Base-by-base conservation (phyloP, 257 asterid genomes). In the Solanum sejunctum region DNA sequence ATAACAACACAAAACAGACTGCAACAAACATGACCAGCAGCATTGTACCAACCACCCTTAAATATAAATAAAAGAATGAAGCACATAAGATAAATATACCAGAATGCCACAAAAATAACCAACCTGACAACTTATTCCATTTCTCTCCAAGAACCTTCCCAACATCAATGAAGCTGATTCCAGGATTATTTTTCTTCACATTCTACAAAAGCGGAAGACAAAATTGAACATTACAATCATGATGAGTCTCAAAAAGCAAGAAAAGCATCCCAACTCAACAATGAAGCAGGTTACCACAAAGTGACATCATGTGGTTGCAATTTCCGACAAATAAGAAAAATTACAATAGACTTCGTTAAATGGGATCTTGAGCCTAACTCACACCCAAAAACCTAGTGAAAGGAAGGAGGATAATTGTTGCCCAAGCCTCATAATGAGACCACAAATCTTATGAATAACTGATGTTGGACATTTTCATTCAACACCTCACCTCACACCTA, bases 51-150 rank as follows among this genome's bases (percentile, higher is more conserved):
- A 18, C 43, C 15, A 1, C 56, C 39, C 16, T 55, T 20, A 71
- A 20, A 15, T 51, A 23, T 20, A 71, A 20, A 36, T 11, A 69
- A 49, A 54, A n/a, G 26, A 57, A 23, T 21, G 41, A 73, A 21
- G 11, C 60, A 26, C 26, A 77, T 15, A 77, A 23, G 16, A 77
- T n/a, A 15, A 49, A 2, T 66, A 1, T 66, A 66, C 10, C 82
- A 23, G 11, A 95, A 94, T 90, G 89, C 39, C 16, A 63, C 16
- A 41, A 79, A 17, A 11, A 78, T 21, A 55, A 15, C 87, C 58
- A 87, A 94, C 98, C 97, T 89, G 99, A 91, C 91, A 95, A 36
- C 90, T 93, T 95, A 66, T 95, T 90, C 99, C 98, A 94, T 88
- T 93, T 89, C 51, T 95, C 99, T 16, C 99, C 99, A 26, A 94